phyloP scores from a whole-genome alignment of 202 grass and related monocot genomes.

The Sporobolus alterniflorus region DNA sequence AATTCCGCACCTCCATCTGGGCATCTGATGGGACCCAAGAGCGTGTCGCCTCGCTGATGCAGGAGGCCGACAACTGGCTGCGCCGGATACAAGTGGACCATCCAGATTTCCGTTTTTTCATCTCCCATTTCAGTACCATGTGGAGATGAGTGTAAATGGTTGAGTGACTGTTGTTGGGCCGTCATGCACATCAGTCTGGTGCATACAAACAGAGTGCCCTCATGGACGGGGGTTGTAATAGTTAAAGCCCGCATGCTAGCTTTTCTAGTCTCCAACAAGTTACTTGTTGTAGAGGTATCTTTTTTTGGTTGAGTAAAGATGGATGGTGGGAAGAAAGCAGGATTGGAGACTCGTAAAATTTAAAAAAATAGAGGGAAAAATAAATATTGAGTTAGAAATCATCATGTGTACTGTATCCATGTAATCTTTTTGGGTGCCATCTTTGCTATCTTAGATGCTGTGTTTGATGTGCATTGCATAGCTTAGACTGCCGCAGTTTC shows the following conservation, averaged over 20 bases:
- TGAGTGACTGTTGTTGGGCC: neutral
- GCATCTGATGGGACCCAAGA: conserved; percentile 44
- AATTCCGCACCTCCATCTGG: conserved; percentile 76
- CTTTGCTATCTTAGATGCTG: neutral
- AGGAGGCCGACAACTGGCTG: conserved; percentile 75
- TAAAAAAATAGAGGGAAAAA: neutral
- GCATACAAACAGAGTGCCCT: conserved; percentile 28
- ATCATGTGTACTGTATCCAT: conserved; percentile 2
- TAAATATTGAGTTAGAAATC: conserved; percentile 17
- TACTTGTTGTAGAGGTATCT: conserved; percentile 39
- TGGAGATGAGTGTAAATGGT: conserved; percentile 78
- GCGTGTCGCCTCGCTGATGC: conserved; percentile 52
- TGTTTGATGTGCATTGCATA: neutral
- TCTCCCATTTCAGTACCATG: conserved; percentile 43
- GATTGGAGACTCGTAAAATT: conserved; percentile 59
- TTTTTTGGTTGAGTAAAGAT: conserved; percentile 36
- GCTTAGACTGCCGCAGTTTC: neutral
- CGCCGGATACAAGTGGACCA: conserved; percentile 65
- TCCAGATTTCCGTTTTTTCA: conserved; percentile 84
- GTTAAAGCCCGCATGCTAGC: conserved; percentile 21
- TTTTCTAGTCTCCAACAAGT: conserved; percentile 38
- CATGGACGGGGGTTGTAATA: conserved; percentile 30
- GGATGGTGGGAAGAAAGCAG: neutral
- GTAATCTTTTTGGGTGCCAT: neutral
- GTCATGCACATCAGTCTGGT: neutral